Percentiles rank a stretch among this genome's conserved stretches.
Evolutionary conservation across 257 asterid genomes (phyloP).

Genomic region (Nyctanthes arbortristis): DNA sequence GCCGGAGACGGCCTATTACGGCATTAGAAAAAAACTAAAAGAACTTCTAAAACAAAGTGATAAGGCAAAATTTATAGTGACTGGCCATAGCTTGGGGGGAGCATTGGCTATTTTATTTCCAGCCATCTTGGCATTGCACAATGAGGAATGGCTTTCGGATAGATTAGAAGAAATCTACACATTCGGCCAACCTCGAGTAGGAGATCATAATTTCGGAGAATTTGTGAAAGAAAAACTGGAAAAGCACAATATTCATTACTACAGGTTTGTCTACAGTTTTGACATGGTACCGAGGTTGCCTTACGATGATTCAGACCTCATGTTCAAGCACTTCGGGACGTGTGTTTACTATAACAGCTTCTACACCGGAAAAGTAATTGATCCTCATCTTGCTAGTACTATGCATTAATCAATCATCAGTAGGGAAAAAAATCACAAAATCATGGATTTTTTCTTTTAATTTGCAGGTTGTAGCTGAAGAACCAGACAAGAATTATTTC

Average conservation of each 20-base stretch:
- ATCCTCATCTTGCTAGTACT: too few relatives aligned
- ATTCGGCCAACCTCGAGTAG: conserved; percentile 19
- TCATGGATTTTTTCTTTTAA: too few relatives aligned
- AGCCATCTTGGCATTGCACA: background rate
- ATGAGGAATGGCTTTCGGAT: conserved; percentile 15
- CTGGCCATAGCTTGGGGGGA: conserved; percentile 25
- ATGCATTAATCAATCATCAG: too few relatives aligned
- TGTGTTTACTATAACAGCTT: conserved; percentile 20
- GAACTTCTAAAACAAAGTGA: background rate
- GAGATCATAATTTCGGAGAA: conserved; percentile 17
- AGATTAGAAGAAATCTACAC: conserved; percentile 16
- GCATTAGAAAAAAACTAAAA: conserved; percentile 12
- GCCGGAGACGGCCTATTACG: background rate
- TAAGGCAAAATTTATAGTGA: conserved; percentile 15
- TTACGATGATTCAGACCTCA: background rate
- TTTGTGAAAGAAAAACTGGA: conserved; percentile 8
- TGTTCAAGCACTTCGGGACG: conserved; percentile 31
- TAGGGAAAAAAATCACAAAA: too few relatives aligned
- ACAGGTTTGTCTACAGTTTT: conserved; percentile 11
- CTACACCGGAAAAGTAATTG: background rate
- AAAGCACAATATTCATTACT: background rate
- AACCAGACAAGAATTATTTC: conserved; percentile 60
- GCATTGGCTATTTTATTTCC: conserved; percentile 15
- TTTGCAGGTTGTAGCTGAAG: conserved; percentile 52
- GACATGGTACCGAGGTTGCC: conserved; percentile 24